Evolutionary conservation across 345 rosid genomes (phyloP).

Genomic region (Gossypium arboreum): DNA sequence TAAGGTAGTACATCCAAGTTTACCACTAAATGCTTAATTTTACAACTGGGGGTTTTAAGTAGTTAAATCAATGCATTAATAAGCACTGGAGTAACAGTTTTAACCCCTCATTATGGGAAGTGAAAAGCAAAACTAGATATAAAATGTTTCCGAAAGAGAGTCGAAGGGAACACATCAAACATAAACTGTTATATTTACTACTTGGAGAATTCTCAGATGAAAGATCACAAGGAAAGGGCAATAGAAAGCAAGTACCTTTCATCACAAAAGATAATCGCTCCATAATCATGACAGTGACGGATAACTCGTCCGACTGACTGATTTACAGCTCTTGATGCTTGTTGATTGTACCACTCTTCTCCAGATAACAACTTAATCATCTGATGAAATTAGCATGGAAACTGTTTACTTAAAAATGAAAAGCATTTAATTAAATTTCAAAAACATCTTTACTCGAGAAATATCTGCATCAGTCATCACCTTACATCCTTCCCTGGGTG

Average conservation of each 20-base stretch:
- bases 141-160: conserved; percentile 5
- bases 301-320: conserved; percentile 98
- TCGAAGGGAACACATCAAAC: neutral
- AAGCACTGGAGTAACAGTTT: neutral
- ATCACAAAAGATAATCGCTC: conserved; percentile 88
- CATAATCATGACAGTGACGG: conserved; percentile 92
- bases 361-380: conserved; percentile 52
- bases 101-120: neutral
- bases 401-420: conserved; percentile 3
- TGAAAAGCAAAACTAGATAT: neutral
- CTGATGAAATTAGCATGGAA: conserved; percentile 18
- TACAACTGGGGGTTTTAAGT: neutral
- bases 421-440: conserved; percentile 16
- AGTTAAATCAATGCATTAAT: neutral
- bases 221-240: neutral
- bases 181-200: neutral
- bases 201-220: neutral
- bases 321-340: conserved; percentile 92
- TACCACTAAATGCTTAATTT: conserved; percentile 2
- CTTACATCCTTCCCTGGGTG: conserved; percentile 39
- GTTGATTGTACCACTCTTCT: conserved; percentile 86
- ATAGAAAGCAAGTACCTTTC: conserved; percentile 53
- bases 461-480: conserved; percentile 40
- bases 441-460: conserved; percentile 16
- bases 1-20: neutral